These are phyloP conservation scores for Cucurbita maxima DNA, from an alignment of 306 rosid species.

Conservation along the genomic window DNA sequence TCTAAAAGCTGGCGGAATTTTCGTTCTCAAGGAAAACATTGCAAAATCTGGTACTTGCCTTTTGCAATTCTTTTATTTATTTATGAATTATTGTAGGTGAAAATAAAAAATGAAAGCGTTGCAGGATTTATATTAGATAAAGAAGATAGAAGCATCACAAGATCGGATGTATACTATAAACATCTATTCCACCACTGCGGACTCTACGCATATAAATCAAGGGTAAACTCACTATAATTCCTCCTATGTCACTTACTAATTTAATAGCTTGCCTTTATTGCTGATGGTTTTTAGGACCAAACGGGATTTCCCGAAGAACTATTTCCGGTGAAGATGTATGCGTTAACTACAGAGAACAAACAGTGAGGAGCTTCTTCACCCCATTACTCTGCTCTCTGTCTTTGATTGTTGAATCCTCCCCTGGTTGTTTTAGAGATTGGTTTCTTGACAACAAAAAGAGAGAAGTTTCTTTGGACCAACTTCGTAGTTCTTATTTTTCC, in stretches of 20 bases:
- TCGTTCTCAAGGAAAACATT: constrained; percentile 77
- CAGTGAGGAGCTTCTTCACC: constrained; percentile 24
- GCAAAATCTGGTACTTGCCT: constrained; percentile 57
- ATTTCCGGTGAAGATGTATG: constrained; percentile 89
- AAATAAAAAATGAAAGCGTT: neutral
- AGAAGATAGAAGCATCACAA: constrained; percentile 70
- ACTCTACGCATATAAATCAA: constrained; percentile 48
- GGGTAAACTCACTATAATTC: constrained; percentile 29
- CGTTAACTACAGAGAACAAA: constrained; percentile 38
- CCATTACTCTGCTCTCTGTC: neutral
- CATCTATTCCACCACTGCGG: constrained; percentile 68
- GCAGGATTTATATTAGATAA: constrained; percentile 81
- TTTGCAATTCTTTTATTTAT: constrained; percentile 1
- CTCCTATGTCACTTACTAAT: neutral
- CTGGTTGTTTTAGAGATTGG: neutral
- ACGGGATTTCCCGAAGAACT: constrained; percentile 60
- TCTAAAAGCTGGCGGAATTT: constrained; percentile 74
- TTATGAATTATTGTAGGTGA: neutral
- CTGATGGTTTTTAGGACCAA: constrained; percentile 50
- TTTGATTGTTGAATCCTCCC: neutral
- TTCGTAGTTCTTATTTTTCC: neutral
- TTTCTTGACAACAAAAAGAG: neutral
- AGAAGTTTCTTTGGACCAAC: neutral
- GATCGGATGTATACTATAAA: constrained; percentile 72
- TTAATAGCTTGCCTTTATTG: neutral